These are phyloP conservation scores for Pholiota adiposa DNA, from an alignment of 1,284 basidiomycete genomes.

Conservation along the genomic window DNA sequence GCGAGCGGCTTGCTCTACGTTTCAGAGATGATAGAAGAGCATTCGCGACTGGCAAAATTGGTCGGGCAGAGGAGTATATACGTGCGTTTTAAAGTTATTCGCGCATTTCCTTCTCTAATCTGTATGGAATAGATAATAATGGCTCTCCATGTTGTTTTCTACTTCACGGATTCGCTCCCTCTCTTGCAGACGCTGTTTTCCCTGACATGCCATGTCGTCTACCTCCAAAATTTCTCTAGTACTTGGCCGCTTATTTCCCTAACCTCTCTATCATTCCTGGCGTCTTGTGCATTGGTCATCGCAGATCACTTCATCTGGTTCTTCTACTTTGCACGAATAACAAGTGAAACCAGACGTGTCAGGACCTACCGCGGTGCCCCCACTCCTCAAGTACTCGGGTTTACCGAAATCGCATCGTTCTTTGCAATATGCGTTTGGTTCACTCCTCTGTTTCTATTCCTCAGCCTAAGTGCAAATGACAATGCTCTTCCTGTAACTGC, in stretches of 20 bases:
- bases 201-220: conserved; percentile 81
- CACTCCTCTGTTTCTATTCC: conserved; percentile 87
- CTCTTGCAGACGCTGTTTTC: conserved; percentile 77
- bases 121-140: conserved; percentile 60
- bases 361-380: conserved; percentile 46
- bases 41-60: conserved; percentile 78
- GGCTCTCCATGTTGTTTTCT: conserved; percentile 75
- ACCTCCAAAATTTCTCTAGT: conserved; percentile 88
- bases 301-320: conserved; percentile 94
- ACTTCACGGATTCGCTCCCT: conserved; percentile 81
- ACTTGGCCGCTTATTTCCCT: conserved; percentile 92
- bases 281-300: conserved; percentile 83
- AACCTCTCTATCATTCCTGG: conserved; percentile 80
- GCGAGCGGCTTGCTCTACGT: conserved; percentile 92
- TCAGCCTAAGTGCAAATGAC: conserved; percentile 94
- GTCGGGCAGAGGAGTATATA: conserved; percentile 85
- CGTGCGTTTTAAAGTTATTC: conserved; percentile 52
- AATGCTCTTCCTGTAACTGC: conserved; percentile 79
- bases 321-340: conserved; percentile 82
- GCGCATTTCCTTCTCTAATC: conserved; percentile 3
- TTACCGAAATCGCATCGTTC: conserved; percentile 90
- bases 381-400: conserved; percentile 54
- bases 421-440: conserved; percentile 95
- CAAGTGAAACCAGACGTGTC: conserved; percentile 53
- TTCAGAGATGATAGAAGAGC: conserved; percentile 94